Conservation (phyloP, 2,329 filamentous ascomycete species). For the Colletotrichum echinochloae region DNA sequence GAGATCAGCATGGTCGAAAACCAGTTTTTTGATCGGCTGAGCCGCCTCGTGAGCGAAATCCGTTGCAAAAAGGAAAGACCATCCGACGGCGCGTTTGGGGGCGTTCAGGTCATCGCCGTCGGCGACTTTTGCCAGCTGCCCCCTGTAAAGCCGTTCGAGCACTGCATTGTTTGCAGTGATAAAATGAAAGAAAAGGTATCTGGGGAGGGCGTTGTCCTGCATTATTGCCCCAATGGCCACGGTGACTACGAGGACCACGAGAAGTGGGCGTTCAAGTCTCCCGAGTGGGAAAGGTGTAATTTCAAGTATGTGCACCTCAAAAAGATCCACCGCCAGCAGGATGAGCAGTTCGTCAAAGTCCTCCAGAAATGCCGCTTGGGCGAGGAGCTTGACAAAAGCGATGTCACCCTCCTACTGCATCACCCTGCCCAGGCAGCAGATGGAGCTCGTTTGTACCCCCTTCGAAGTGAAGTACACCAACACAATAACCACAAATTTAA, state of each 20-base stretch:
- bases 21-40: constrained; percentile 70
- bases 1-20: constrained; percentile 76
- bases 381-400: constrained; percentile 49
- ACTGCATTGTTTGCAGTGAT: not conserved
- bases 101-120: constrained; percentile 21
- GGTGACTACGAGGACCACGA: constrained; percentile 58
- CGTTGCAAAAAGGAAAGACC: not conserved
- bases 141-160: not conserved
- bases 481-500: not conserved
- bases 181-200: not conserved
- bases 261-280: constrained; percentile 71
- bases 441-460: not conserved
- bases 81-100: not conserved
- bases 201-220: constrained; percentile 54
- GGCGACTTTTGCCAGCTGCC: constrained; percentile 30
- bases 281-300: constrained; percentile 64
- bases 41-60: constrained; percentile 57
- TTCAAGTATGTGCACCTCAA: constrained; percentile 66
- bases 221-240: constrained; percentile 54
- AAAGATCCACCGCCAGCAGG: constrained; percentile 68
- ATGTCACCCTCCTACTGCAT: constrained; percentile 58
- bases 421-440: constrained; percentile 52
- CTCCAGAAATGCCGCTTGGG: constrained; percentile 67
- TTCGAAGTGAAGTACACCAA: not conserved
- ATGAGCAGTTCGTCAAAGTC: constrained; percentile 64